A percentile compares a stretch with the other conserved stretches of the same genome.
Conservation (phyloP, 148 eudicot genomes). For the Vaccinium myrtillus region DNA sequence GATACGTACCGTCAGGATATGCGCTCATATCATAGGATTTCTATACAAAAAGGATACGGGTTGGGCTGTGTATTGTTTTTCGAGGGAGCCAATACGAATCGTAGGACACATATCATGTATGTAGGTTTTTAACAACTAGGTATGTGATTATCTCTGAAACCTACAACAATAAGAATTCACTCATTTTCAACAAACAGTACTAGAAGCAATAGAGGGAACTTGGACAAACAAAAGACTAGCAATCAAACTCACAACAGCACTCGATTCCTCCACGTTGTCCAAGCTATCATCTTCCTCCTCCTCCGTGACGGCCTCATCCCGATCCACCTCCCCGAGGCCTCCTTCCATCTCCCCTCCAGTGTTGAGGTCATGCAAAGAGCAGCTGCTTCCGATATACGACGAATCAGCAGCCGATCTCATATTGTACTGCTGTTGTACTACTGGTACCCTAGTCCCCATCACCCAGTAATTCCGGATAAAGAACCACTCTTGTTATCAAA, state of each 20-base stretch:
- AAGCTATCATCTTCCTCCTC: slow-evolving; percentile 42
- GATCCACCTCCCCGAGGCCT: slow-evolving; percentile 35
- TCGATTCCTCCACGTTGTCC: slow-evolving; percentile 56
- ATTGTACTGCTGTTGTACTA: slow-evolving; percentile 49
- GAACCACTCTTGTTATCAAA: not conserved
- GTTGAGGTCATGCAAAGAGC: slow-evolving; percentile 46
- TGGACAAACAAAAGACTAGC: not conserved
- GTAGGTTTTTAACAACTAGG: too few species aligned
- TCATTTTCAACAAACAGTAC: not conserved
- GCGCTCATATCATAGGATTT: too few species aligned
- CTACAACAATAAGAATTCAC: not conserved
- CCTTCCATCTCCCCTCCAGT: slow-evolving; percentile 32
- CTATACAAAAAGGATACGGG: too few species aligned
- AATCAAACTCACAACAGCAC: slow-evolving; percentile 51
- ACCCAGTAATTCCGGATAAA: not conserved
- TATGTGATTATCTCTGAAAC: not conserved
- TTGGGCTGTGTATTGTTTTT: too few species aligned
- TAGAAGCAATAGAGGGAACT: not conserved
- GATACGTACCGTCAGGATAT: too few species aligned
- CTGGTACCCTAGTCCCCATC: slow-evolving; percentile 68
- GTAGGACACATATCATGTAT: too few species aligned
- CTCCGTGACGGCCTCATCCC: slow-evolving; percentile 39
- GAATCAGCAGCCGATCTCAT: slow-evolving; percentile 53
- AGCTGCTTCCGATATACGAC: slow-evolving; percentile 48
- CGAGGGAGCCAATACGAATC: too few species aligned